phyloP scores from a whole-genome alignment of 345 rosid species.

The rapeseed (Brassica napus) region Da-Ae NC_063439.1:23859501-23860000 shows the following conservation, averaged over 20 bases:
- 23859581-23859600: not conserved
- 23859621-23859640: not conserved
- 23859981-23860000: constrained; percentile 28
- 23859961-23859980: constrained; percentile 15
- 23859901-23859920: not conserved
- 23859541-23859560: not conserved
- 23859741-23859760: not conserved
- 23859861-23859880: not conserved
- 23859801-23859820: constrained; percentile 7
- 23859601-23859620: not conserved
- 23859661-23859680: not conserved
- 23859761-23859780: not conserved
- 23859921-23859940: not conserved
- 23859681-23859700: not conserved
- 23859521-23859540: not conserved
- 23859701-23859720: not conserved
- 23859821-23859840: constrained; percentile 32
- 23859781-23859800: constrained; percentile 21
- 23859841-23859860: constrained; percentile 16
- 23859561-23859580: constrained; percentile 12
- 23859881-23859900: not conserved
- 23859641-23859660: not conserved
- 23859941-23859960: not conserved
- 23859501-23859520: not conserved
- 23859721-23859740: not conserved